A percentile compares a stretch with the other conserved stretches of the same genome.
Conservation (phyloP, 495 filamentous ascomycete species). For the Penicillium verhagenii region DNA sequence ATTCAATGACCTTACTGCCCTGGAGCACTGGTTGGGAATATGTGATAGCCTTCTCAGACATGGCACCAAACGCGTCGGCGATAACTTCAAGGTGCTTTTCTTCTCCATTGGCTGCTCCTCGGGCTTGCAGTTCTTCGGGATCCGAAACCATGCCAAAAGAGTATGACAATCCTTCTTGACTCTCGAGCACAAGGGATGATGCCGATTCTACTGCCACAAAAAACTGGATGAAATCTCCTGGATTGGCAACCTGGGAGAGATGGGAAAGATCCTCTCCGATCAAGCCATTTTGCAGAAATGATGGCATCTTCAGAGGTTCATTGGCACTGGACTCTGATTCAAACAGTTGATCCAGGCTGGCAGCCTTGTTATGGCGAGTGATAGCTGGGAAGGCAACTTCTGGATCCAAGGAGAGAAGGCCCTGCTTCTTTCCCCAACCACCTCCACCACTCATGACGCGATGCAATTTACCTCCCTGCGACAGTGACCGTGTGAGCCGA, state of each 20-base stretch:
- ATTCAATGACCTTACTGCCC: conserved; percentile 12
- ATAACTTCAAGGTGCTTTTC: conserved; percentile 25
- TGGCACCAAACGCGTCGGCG: conserved; percentile 44
- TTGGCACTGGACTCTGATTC: conserved; percentile 10
- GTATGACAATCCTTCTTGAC: background rate
- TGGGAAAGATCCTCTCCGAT: conserved; percentile 35
- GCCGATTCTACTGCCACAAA: conserved; percentile 28
- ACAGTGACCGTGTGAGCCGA: conserved; percentile 23
- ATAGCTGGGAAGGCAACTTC: conserved; percentile 45
- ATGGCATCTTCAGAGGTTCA: conserved; percentile 11
- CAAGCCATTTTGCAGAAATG: conserved; percentile 22
- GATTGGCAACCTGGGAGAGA: conserved; percentile 45
- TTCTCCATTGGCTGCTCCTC: conserved; percentile 5
- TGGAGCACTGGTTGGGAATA: conserved; percentile 32
- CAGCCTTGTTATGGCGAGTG: conserved; percentile 12
- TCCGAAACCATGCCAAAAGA: conserved; percentile 1
- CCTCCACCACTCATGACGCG: conserved; percentile 83
- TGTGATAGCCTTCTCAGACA: conserved; percentile 51
- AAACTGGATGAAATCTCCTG: conserved; percentile 50
- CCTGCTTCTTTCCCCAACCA: conserved; percentile 85
- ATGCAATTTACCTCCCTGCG: conserved; percentile 54
- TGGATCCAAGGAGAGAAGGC: conserved; percentile 79
- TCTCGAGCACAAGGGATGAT: background rate
- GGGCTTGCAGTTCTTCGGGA: conserved; percentile 15
- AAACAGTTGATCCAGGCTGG: conserved; percentile 24